phyloP scores from a whole-genome alignment of 2,329 filamentous ascomycete genomes.

The Gremmenia infestans region DNA sequence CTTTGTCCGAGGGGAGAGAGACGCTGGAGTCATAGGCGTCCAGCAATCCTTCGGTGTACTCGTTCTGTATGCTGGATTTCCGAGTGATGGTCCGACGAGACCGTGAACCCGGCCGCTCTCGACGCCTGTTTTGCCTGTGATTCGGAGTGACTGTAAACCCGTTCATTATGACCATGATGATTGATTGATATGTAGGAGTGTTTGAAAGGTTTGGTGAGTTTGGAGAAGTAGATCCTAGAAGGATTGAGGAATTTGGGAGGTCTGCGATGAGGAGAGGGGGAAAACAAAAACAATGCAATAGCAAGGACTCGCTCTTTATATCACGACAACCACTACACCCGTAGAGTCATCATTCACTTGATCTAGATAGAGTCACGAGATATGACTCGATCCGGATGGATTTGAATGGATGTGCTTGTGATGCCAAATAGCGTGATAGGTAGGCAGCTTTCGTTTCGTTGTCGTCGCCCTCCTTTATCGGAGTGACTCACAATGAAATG shows the following conservation, averaged over 20 bases:
- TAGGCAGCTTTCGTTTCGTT: background rate
- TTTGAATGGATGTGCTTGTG: background rate
- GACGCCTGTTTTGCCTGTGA: conserved; percentile 28
- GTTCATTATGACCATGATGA: conserved; percentile 20
- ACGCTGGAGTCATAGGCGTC: conserved; percentile 24
- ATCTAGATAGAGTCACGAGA: conserved; percentile 12
- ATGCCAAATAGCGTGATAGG: background rate
- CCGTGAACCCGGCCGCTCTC: conserved; percentile 29
- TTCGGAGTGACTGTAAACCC: conserved; percentile 19
- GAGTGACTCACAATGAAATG: background rate
- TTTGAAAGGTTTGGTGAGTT: background rate
- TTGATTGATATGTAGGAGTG: conserved; percentile 1
- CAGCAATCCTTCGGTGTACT: conserved; percentile 23
- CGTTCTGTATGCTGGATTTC: conserved; percentile 21
- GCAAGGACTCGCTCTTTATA: conserved; percentile 18
- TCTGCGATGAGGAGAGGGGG: conserved; percentile 22
- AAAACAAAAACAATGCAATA: conserved; percentile 2
- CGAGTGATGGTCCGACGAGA: conserved; percentile 26
- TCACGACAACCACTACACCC: conserved; percentile 1
- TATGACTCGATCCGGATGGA: conserved; percentile 16
- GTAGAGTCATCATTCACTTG: conserved; percentile 16
- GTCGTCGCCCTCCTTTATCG: background rate
- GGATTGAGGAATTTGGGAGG: conserved; percentile 17
- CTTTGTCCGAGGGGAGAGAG: conserved; percentile 23
- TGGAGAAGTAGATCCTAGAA: conserved; percentile 5